Base-by-base conservation (phyloP, 2,329 filamentous ascomycete genomes). In the Trichoderma asperellum region DNA sequence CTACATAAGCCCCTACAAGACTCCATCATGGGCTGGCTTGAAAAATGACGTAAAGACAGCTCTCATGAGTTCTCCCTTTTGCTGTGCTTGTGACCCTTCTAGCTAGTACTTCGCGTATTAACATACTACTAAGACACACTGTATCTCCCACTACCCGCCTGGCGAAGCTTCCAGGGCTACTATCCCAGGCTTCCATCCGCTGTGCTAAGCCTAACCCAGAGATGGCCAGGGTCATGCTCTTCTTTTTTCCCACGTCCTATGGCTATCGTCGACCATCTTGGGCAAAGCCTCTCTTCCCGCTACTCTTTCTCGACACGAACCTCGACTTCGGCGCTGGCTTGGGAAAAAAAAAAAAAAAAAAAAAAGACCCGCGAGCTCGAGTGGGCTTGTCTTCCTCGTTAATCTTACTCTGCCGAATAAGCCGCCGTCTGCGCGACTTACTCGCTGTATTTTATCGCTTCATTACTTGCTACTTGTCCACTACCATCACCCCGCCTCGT, bases 81-180 rank as follows among this genome's bases (percentile, higher is more conserved):
- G 47, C n/a, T 24, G n/a, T 49, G 11, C 47, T 12, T 24, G 47
- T 49, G 47, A 49, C 47, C n/a, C n/a, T n/a, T 49, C 8, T 24
- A n/a, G n/a, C n/a, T n/a, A n/a, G n/a, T n/a, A n/a, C n/a, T n/a
- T n/a, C n/a, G n/a, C n/a, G n/a, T n/a, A n/a, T n/a, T n/a, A n/a
- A n/a, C n/a, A n/a, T n/a, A n/a, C n/a, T n/a, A 24, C 24, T 3
- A 24, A 24, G 24, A 24, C 24, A 24, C 24, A 24, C 24, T 24
- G 24, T 24, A 24, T 24, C 24, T 24, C 24, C 24, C 24, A 24
- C 24, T 24, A 24, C 43, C 8, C 18, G 27, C 11, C 59, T 43
- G 47, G 62, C 52, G 62, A 43, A 10, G 21, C 49, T 29, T 65
- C 52, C 52, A 66, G 53, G 63, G 63, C 49, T 56, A 6, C 21